These are phyloP conservation scores for Cystobasidiaceae sp. DNA, from an alignment of 1,284 basidiomycete genomes.

Conservation along the genomic window DNA sequence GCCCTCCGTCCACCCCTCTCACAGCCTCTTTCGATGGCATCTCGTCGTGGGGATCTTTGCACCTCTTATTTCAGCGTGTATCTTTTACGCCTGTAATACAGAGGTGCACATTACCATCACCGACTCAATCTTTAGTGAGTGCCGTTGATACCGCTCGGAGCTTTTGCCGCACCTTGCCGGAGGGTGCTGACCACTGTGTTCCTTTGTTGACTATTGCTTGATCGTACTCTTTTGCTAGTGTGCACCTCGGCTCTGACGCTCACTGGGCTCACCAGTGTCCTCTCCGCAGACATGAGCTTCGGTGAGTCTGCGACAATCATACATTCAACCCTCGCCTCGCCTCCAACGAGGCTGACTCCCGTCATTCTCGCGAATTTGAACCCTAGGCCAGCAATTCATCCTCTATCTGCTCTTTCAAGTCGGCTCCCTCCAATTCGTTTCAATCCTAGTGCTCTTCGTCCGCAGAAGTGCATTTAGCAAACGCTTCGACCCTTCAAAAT, in stretches of 20 bases:
- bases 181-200: not conserved
- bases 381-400: conserved; percentile 29
- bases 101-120: not conserved
- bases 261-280: conserved; percentile 9
- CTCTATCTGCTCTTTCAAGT: conserved; percentile 24
- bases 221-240: conserved; percentile 5
- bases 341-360: no score
- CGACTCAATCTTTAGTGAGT: conserved; percentile 25
- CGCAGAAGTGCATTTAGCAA: conserved; percentile 9
- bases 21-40: conserved; percentile 26
- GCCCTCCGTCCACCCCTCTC: not conserved
- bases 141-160: not conserved
- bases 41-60: conserved; percentile 2
- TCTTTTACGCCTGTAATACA: conserved; percentile 21
- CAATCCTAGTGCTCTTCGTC: conserved; percentile 5
- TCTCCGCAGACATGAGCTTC: conserved; percentile 12
- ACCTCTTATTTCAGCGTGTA: conserved; percentile 3
- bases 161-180: no score
- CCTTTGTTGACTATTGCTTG: not conserved
- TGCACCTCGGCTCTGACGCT: conserved; percentile 24
- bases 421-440: conserved; percentile 25
- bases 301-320: not conserved
- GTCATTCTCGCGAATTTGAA: not conserved
- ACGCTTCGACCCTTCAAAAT: not conserved
- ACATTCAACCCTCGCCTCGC: no score